Evolutionary conservation across 225 moss, liverwort and hornwort genomes (phyloP).

Genomic region (Physcomitrellopsis africana): DNA sequence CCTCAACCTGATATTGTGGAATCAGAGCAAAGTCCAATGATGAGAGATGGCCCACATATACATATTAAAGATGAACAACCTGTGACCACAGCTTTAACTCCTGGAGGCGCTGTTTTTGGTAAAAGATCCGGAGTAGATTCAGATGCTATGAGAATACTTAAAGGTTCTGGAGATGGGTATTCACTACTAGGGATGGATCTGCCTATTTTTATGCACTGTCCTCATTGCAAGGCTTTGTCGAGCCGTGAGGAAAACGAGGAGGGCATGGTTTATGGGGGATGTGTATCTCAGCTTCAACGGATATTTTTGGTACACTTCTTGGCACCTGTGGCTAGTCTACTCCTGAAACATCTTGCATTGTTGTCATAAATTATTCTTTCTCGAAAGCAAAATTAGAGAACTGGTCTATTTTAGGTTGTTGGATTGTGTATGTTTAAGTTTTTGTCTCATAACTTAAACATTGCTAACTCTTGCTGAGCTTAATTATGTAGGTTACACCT

Average conservation of each 20-base stretch:
- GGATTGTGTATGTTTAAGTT: slow-evolving; percentile 3
- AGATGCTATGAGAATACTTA: slow-evolving; percentile 53
- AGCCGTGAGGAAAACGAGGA: slow-evolving; percentile 56
- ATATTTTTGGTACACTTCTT: slow-evolving; percentile 76
- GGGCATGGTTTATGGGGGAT: slow-evolving; percentile 68
- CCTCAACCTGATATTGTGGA: slow-evolving; percentile 37
- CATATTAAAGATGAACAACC: slow-evolving; percentile 34
- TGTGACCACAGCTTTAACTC: slow-evolving; percentile 19
- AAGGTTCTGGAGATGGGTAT: slow-evolving; percentile 77
- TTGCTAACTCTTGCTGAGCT: slow-evolving; percentile 30
- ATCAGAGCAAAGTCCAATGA: slow-evolving; percentile 39
- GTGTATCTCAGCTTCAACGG: slow-evolving; percentile 93
- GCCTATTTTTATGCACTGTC: slow-evolving; percentile 92
- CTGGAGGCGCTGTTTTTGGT: slow-evolving; percentile 36
- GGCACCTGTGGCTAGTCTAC: slow-evolving; percentile 11
- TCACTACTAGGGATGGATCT: slow-evolving; percentile 79
- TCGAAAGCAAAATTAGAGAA: neutral
- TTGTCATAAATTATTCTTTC: slow-evolving; percentile 22
- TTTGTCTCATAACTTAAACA: slow-evolving; percentile 3
- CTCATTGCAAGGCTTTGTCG: slow-evolving; percentile 77
- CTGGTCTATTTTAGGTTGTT: slow-evolving; percentile 17
- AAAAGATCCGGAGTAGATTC: slow-evolving; percentile 44
- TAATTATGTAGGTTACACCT: slow-evolving; percentile 78
- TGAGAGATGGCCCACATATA: slow-evolving; percentile 27
- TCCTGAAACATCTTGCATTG: slow-evolving; percentile 20